phyloP scores from a whole-genome alignment of 2,329 filamentous ascomycete genomes.

The Arachnopeziza araneosa region DNA sequence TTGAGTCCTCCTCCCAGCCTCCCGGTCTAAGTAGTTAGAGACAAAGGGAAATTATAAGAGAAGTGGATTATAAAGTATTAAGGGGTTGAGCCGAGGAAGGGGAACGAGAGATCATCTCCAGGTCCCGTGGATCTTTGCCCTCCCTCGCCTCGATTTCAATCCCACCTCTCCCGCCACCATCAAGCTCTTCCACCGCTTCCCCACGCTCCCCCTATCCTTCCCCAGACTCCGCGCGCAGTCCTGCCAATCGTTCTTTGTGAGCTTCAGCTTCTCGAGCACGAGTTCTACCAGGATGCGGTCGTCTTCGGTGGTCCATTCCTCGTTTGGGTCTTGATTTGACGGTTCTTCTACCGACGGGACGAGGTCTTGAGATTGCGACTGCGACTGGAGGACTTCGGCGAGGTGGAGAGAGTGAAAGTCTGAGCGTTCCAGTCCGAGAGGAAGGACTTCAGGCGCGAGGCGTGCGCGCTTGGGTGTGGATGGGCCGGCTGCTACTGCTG shows the following conservation, averaged over 20 bases:
- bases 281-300: constrained; percentile 62
- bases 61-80: background rate
- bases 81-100: background rate
- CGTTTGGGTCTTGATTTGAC: background rate
- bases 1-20: background rate
- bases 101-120: background rate
- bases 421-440: constrained; percentile 51
- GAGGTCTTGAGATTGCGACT: background rate
- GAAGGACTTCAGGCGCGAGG: constrained; percentile 54
- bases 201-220: constrained; percentile 51
- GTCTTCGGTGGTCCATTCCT: constrained; percentile 57
- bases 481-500: constrained; percentile 15
- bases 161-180: constrained; percentile 55
- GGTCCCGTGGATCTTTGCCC: background rate
- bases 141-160: constrained; percentile 36
- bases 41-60: background rate
- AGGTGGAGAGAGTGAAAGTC: constrained; percentile 51
- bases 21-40: background rate
- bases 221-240: constrained; percentile 60
- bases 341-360: constrained; percentile 26
- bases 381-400: constrained; percentile 11
- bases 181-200: constrained; percentile 57
- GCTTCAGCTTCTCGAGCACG: constrained; percentile 59
- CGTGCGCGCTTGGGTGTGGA: constrained; percentile 56
- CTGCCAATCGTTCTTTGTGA: constrained; percentile 61